Base-by-base conservation (phyloP, 345 rosid species). In the Gossypium longicalyx region DNA sequence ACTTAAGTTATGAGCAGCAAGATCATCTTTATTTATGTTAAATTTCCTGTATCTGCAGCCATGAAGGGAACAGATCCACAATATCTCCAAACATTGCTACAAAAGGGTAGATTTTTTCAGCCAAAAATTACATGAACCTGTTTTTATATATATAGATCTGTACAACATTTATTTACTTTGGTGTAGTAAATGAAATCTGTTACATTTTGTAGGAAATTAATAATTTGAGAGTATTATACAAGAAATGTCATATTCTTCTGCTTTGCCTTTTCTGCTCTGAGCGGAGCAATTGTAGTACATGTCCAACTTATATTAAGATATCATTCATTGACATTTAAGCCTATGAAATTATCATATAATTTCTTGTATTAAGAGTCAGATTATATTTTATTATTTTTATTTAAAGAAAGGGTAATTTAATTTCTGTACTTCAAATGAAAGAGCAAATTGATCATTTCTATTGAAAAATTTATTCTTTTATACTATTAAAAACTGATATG, bases 101-200 rank as follows among this genome's bases (percentile, higher is more conserved):
- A 19, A 19, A n/a, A 54, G 23, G 17, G 49, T 11, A 13, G 51
- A 19, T 41, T 10, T 65, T 22, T 43, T 65, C 27, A n/a, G 27
- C 49, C 52, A 22, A 16, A 43, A 41, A 44, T 19, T 10, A n/a
- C 15, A 43, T 43, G 29, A 43, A 65, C 9, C 70, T 19, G 23
- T 53, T 53, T n/a, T 7, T n/a, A 2, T 13, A n/a, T 53, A 17
- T 53, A 22, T 22, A 10, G 6, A 57, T 20, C n/a, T 75, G 77
- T 76, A 79, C 78, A 84, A 82, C 82, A 51, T 77, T 80, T 75
- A 57, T 59, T 20, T 16, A 58, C 66, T 23, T 20, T 13, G 56
- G 57, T 23, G 44, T 12, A 23, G 72, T 48, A 16, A 68, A 48
- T 68, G 72, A 8, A 68, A 68, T 67, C 38, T 67, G 57, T 19